These are phyloP conservation scores for Aureobasidium leucospermi DNA, from an alignment of 2,329 filamentous ascomycete genomes.

Conservation along the genomic window DNA sequence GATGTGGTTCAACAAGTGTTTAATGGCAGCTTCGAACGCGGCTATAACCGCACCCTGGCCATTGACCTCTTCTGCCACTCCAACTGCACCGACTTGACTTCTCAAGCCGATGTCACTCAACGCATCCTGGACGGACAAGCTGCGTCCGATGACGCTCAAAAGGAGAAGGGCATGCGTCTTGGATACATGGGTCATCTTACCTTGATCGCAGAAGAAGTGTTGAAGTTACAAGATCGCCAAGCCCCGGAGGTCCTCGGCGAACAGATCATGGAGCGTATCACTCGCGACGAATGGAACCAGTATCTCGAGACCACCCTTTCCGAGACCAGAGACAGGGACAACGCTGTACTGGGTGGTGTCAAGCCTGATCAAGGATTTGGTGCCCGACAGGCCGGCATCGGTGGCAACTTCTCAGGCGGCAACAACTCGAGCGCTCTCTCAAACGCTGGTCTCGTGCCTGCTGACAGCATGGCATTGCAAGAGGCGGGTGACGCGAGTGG, in stretches of 20 bases:
- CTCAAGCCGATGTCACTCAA: conserved; percentile 79
- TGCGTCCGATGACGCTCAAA: conserved; percentile 78
- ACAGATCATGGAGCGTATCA: conserved; percentile 77
- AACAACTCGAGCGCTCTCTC: conserved; percentile 55
- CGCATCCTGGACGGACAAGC: conserved; percentile 87
- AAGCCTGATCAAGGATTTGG: conserved; percentile 83
- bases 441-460: conserved; percentile 59
- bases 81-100: conserved; percentile 27
- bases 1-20: conserved; percentile 99
- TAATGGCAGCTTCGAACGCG: conserved; percentile 94
- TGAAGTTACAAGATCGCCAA: conserved; percentile 95
- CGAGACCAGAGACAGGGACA: conserved; percentile 90
- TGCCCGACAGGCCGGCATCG: conserved; percentile 47
- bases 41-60: conserved; percentile 82
- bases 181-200: conserved; percentile 99
- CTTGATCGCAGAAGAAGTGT: conserved; percentile 93
- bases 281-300: conserved; percentile 83
- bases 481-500: conserved; percentile 27
- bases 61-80: conserved; percentile 66
- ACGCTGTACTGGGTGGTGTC: conserved; percentile 94
- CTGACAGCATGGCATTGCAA: conserved; percentile 27
- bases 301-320: conserved; percentile 91
- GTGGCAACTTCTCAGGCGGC: conserved; percentile 42
- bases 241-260: conserved; percentile 81
- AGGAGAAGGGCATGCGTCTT: conserved; percentile 77